phyloP scores from a whole-genome alignment of 2,329 filamentous ascomycete genomes.

The Diplodia intermedia region DNA sequence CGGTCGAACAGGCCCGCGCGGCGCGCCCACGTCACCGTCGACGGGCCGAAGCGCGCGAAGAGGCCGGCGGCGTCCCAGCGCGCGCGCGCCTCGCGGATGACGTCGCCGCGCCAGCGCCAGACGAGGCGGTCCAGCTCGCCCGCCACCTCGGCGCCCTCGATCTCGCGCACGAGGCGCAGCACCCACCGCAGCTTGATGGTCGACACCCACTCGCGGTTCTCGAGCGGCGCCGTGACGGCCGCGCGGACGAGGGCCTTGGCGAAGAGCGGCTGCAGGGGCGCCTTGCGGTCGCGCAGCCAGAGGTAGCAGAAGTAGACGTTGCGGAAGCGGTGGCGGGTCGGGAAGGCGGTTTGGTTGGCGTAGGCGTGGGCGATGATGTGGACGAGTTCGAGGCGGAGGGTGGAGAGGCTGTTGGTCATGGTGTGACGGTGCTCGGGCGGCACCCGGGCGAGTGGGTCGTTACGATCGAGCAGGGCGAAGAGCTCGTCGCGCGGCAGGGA shows the following conservation, averaged over 20 bases:
- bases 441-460: not conserved
- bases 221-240: slow-evolving; percentile 16
- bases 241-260: slow-evolving; percentile 31
- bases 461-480: slow-evolving; percentile 11
- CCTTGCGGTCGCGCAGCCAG: slow-evolving; percentile 12
- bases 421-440: not conserved
- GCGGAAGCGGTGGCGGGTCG: slow-evolving; percentile 25
- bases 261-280: slow-evolving; percentile 18
- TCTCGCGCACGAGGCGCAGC: slow-evolving; percentile 7
- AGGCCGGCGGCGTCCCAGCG: slow-evolving; percentile 23
- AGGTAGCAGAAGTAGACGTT: slow-evolving; percentile 31
- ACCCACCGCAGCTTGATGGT: slow-evolving; percentile 16
- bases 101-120: slow-evolving; percentile 20
- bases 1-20: slow-evolving; percentile 13
- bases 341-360: not conserved
- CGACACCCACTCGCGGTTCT: slow-evolving; percentile 27
- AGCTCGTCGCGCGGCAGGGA: slow-evolving; percentile 25
- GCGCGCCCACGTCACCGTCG: slow-evolving; percentile 8
- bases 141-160: slow-evolving; percentile 17
- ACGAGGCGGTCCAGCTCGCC: slow-evolving; percentile 2
- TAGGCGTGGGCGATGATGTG: slow-evolving; percentile 26
- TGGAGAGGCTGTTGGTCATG: not conserved
- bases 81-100: slow-evolving; percentile 21
- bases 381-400: slow-evolving; percentile 22
- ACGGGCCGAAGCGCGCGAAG: not conserved